Evolutionary conservation across 805 yeast genomes (phyloP), one percentile per base, ranked within the genome.

Genomic region (Metschnikowia chrysomelidarum): DNA sequence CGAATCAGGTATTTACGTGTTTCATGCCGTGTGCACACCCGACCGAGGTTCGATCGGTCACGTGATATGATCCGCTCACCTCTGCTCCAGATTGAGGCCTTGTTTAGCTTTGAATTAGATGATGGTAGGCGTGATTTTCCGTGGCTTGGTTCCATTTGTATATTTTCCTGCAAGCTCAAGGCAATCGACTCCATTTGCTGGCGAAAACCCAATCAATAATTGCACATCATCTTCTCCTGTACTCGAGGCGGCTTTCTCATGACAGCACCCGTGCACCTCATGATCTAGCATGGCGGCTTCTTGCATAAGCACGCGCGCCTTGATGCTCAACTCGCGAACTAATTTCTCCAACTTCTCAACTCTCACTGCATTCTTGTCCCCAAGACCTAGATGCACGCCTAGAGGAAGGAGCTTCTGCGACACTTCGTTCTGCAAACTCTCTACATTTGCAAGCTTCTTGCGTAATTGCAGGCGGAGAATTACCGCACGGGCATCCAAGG

Each of bases 401-500:
- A 66, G 43, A 1, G 69, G 65, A 41, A 67, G 51, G 47, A 67
- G 38, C 27, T 46, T 46, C 16, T 46, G 36, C 19, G 53, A 34
- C 7, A 62, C 39, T 21, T 57, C 45, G 11, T 53, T 53, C 24
- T 55, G 57, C 8, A 56, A 46, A 9, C 34, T 24, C 34, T 51
- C 46, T 21, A 63, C 52, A 2, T 39, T 39, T 2, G 43, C 40
- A 12, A 60, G 41, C 38, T 64, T 64, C 23, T 41, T 41, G 13
- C 69, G 47, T 15, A 67, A 38, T 0, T 36, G 43, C 5, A 20
- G 46, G 44, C 55, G 57, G 29, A 63, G 36, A 8, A 43, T 33
- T 17, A 54, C 59, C 19, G 54, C 58, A 7, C 50, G 51, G 12
- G 56, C 49, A 32, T 64, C 70, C 19, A 67, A 50, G 17, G 63